phyloP scores from a whole-genome alignment of 2,329 filamentous ascomycete genomes.

The Botrytis cinerea region DNA sequence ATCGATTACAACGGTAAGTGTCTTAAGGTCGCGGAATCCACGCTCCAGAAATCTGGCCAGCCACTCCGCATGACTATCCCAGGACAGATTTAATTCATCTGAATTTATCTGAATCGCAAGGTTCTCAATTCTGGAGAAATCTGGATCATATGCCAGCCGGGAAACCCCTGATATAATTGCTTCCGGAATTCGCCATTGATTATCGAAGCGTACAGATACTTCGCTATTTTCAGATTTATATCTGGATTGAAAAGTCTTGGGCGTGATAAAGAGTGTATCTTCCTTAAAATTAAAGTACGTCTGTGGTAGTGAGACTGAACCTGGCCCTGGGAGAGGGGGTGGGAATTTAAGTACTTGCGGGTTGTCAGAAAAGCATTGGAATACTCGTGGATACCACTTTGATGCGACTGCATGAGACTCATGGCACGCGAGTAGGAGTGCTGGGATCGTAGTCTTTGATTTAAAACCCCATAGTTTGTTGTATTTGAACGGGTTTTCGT shows the following conservation, averaged over 20 bases:
- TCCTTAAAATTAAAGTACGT: conserved; percentile 20
- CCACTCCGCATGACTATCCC: not conserved
- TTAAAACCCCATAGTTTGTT: conserved; percentile 1
- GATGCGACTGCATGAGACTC: conserved; percentile 14
- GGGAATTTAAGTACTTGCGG: not conserved
- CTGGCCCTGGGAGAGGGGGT: no score
- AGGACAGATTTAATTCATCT: not conserved
- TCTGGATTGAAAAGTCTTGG: not conserved
- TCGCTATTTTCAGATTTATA: not conserved
- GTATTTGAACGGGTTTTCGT: not conserved
- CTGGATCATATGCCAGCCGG: not conserved
- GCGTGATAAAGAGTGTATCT: conserved; percentile 19
- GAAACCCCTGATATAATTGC: not conserved
- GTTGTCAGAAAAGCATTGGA: not conserved
- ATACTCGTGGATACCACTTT: conserved; percentile 14
- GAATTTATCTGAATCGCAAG: not conserved
- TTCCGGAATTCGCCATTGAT: no score
- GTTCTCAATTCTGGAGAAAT: not conserved
- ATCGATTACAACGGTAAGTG: not conserved
- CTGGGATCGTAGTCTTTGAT: conserved; percentile 8
- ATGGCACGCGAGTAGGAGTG: conserved; percentile 12
- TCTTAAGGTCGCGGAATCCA: not conserved
- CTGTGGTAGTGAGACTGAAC: conserved; percentile 8
- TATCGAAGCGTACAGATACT: no score
- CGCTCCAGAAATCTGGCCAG: not conserved